These are phyloP conservation scores for Tolypocladium album DNA, from an alignment of 2,329 filamentous ascomycete genomes.

Conservation along the genomic window DNA sequence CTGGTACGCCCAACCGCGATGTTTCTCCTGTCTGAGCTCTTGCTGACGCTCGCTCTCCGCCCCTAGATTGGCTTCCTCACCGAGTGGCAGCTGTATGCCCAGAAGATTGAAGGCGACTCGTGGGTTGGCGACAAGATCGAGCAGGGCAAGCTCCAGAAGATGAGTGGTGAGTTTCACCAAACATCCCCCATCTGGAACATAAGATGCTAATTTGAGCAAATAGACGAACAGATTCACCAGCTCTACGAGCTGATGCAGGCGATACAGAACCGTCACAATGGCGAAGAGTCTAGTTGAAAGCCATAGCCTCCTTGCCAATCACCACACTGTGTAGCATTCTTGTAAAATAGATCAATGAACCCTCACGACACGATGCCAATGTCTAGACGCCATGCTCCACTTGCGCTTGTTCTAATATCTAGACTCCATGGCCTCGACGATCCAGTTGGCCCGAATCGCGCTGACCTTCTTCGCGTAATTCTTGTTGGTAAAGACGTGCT, in stretches of 20 bases:
- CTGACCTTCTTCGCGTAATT: conserved; percentile 59
- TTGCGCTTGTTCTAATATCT: conserved; percentile 3
- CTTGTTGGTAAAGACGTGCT: conserved; percentile 56
- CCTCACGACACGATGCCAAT: too few relatives aligned
- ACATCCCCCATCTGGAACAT: too few relatives aligned
- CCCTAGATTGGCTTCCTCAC: conserved; percentile 83
- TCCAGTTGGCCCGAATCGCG: conserved; percentile 49
- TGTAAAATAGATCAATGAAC: neutral
- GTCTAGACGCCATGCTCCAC: neutral
- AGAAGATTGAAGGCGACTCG: conserved; percentile 75
- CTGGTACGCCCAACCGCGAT: conserved; percentile 49
- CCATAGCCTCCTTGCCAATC: neutral
- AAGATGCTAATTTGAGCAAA: neutral
- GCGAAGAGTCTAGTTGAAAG: conserved; percentile 15
- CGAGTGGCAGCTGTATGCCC: conserved; percentile 93
- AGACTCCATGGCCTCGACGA: conserved; percentile 35
- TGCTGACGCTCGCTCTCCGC: neutral
- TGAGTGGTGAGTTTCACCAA: conserved; percentile 61
- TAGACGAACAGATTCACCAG: conserved; percentile 88
- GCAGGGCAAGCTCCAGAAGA: conserved; percentile 72
- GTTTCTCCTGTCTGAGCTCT: neutral
- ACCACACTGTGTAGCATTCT: neutral
- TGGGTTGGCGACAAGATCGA: conserved; percentile 86
- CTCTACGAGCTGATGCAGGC: conserved; percentile 89
- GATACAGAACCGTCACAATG: conserved; percentile 39